These are phyloP conservation scores for Myriangium duriaei DNA, from an alignment of 2,329 filamentous ascomycete species.

Conservation along the genomic window DNA sequence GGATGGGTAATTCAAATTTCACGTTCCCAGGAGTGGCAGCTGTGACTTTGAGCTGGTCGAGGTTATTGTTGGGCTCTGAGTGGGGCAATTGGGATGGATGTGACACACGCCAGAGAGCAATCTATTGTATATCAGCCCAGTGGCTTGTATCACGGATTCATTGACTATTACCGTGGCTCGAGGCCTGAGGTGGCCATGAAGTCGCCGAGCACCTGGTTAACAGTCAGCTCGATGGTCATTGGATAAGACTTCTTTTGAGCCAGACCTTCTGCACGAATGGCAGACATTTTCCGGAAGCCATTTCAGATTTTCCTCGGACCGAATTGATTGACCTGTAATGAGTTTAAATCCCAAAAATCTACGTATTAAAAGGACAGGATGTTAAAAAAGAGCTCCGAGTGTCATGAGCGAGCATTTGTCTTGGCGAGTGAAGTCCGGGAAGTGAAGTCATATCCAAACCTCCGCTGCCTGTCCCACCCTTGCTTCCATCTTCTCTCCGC, in stretches of 20 bases:
- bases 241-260: not conserved
- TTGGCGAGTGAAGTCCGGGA: not conserved
- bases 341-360: no score
- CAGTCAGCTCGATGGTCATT: not conserved
- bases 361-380: no score
- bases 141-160: no score
- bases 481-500: not conserved
- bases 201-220: constrained; percentile 2
- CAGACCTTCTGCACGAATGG: constrained; percentile 7
- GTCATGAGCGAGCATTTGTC: no score
- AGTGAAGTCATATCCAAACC: not conserved
- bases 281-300: constrained; percentile 2
- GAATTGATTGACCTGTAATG: no score
- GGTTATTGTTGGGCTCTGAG: not conserved
- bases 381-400: no score
- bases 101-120: constrained; percentile 6
- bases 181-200: constrained; percentile 9
- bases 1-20: constrained; percentile 63
- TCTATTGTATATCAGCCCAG: no score
- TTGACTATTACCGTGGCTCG: constrained; percentile 5
- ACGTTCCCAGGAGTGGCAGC: constrained; percentile 54
- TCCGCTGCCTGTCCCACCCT: not conserved
- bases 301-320: no score
- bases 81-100: not conserved
- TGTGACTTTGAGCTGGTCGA: constrained; percentile 50